These are phyloP conservation scores for Cystoderma amianthinum DNA, from an alignment of 768 basidiomycete species.

Conservation along the genomic window DNA sequence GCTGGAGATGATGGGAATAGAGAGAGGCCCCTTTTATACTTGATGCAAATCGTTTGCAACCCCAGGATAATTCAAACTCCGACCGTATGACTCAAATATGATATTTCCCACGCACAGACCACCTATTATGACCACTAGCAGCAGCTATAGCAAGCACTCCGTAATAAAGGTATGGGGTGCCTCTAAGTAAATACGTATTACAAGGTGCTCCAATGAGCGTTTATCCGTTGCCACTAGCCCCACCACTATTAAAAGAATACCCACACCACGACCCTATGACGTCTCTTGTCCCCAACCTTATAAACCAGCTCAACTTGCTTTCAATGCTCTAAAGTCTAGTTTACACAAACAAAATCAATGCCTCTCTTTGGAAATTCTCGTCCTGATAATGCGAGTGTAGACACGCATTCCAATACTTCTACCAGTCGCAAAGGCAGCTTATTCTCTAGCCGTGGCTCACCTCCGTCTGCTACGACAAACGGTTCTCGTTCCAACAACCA, in stretches of 20 bases:
- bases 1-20: conserved; percentile 33
- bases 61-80: conserved; percentile 39
- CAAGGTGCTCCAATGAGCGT: no score
- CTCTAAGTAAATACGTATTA: no score
- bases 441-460: conserved; percentile 15
- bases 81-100: conserved; percentile 18
- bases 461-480: conserved; percentile 11
- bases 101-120: conserved; percentile 39
- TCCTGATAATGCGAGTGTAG: no score
- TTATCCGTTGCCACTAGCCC: no score
- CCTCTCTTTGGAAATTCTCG: conserved; percentile 14
- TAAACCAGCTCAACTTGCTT: no score
- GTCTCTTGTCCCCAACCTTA: no score
- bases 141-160: no score
- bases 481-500: conserved; percentile 4
- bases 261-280: no score
- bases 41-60: conserved; percentile 31
- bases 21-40: conserved; percentile 43
- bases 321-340: no score
- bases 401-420: conserved; percentile 6
- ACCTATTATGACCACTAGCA: no score
- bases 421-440: conserved; percentile 17
- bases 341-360: conserved; percentile 12
- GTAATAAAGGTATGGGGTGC: no score
- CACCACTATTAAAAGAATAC: no score